phyloP scores from a whole-genome alignment of 176 grass and related monocot species.

The Raddia guianensis region DNA sequence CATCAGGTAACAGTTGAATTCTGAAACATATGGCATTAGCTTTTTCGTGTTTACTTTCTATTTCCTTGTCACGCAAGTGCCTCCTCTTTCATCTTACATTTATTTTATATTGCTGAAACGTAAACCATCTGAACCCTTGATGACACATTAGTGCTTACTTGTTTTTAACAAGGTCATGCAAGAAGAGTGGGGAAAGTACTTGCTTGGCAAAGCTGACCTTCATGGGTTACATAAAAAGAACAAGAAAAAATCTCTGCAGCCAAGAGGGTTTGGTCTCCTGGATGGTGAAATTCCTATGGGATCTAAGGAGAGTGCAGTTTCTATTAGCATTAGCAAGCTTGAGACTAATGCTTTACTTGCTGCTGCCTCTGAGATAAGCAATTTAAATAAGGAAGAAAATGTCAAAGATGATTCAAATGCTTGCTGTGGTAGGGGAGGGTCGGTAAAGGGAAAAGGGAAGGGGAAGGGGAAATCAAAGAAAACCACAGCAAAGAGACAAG shows the following conservation, averaged over 20 bases:
- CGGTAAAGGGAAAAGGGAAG: slow-evolving; percentile 64
- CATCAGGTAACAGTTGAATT: slow-evolving; percentile 55
- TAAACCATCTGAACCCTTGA: slow-evolving; percentile 26
- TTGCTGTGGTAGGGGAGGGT: slow-evolving; percentile 37
- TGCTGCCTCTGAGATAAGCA: slow-evolving; percentile 74
- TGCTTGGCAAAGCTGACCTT: slow-evolving; percentile 85
- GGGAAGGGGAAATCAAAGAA: slow-evolving; percentile 52
- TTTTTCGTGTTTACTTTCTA: slow-evolving; percentile 9
- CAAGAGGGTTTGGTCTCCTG: slow-evolving; percentile 90
- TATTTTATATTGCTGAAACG: slow-evolving; percentile 18
- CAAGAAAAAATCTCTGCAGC: slow-evolving; percentile 72
- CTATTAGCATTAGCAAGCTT: slow-evolving; percentile 69
- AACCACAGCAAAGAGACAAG: slow-evolving; percentile 38
- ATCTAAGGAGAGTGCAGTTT: slow-evolving; percentile 58
- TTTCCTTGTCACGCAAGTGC: not conserved
- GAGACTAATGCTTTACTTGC: slow-evolving; percentile 89
- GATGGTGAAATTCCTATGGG: slow-evolving; percentile 68
- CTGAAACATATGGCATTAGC: slow-evolving; percentile 15
- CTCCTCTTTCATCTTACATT: slow-evolving; percentile 24
- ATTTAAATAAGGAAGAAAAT: slow-evolving; percentile 57
- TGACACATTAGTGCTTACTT: slow-evolving; percentile 20
- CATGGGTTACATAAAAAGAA: slow-evolving; percentile 65
- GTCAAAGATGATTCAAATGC: slow-evolving; percentile 45
- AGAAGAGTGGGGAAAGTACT: slow-evolving; percentile 93
- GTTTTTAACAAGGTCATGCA: slow-evolving; percentile 70